A percentile compares a stretch with the other conserved stretches of the same genome.
Conservation (phyloP, 257 asterid species). For the Capsicum chinense region DNA sequence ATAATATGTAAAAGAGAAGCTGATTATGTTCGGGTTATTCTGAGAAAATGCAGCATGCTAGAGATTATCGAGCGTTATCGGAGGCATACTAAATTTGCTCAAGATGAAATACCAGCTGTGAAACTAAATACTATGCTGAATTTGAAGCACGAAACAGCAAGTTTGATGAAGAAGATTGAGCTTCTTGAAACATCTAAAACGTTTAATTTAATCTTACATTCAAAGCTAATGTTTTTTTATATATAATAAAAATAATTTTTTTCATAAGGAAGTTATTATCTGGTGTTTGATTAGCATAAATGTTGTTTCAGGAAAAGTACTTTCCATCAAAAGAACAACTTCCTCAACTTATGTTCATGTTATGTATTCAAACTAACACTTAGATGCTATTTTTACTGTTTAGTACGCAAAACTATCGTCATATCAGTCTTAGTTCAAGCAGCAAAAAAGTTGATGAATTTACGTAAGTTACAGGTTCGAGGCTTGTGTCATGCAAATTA, state of each 20-base stretch:
- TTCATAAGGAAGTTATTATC: neutral
- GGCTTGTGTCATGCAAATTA: no score
- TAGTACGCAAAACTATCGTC: neutral
- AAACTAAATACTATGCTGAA: conserved; percentile 62
- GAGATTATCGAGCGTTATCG: conserved; percentile 71
- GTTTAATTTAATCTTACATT: conserved; percentile 30
- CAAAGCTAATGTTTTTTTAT: neutral
- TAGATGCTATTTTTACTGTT: neutral
- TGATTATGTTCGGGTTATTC: neutral
- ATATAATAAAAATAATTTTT: neutral
- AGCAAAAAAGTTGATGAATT: no score
- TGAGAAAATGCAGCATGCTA: conserved; percentile 57
- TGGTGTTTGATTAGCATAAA: neutral
- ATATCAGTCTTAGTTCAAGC: no score
- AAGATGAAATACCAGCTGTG: conserved; percentile 48
- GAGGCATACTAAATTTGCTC: conserved; percentile 57
- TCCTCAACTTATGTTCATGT: neutral
- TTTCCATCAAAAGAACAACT: neutral
- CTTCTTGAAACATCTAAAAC: conserved; percentile 75
- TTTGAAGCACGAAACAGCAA: conserved; percentile 65
- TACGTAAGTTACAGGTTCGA: no score
- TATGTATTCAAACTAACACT: neutral
- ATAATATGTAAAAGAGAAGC: no score
- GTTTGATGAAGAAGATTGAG: conserved; percentile 77
- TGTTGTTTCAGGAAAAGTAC: neutral